These are phyloP conservation scores for Penicillium digitatum DNA, from an alignment of 2,329 filamentous ascomycete genomes.

Conservation along the genomic window DNA sequence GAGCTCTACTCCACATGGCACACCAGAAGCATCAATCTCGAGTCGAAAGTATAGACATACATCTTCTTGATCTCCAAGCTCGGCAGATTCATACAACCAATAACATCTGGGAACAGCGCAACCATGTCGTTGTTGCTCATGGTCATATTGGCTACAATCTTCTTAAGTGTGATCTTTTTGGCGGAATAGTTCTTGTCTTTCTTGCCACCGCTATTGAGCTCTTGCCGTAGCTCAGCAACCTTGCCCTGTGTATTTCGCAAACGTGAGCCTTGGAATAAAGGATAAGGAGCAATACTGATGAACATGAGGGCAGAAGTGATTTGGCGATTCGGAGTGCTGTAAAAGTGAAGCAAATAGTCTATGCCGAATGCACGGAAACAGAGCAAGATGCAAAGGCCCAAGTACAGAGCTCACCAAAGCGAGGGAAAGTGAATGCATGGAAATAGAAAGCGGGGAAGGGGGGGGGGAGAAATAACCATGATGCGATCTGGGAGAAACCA, in stretches of 20 bases:
- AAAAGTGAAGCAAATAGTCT: constrained; percentile 2
- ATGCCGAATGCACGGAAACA: not conserved
- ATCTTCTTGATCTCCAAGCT: constrained; percentile 99
- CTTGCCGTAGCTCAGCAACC: constrained; percentile 91
- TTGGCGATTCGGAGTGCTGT: not conserved
- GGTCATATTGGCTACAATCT: constrained; percentile 99
- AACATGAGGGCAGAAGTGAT: constrained; percentile 25
- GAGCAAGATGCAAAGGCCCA: constrained; percentile 3
- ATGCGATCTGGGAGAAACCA: not conserved
- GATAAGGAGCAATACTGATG: constrained; percentile 28
- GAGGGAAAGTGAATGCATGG: constrained; percentile 10
- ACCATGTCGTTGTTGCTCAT: constrained; percentile 99
- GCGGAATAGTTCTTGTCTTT: constrained; percentile 95
- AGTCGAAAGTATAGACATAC: constrained; percentile 47
- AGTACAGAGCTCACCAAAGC: constrained; percentile 2
- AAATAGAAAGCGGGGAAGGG: constrained; percentile 20
- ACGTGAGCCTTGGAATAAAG: constrained; percentile 30
- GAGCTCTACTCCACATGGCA: not conserved
- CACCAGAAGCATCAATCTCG: not conserved
- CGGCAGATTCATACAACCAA: constrained; percentile 89
- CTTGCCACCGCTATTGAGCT: constrained; percentile 89
- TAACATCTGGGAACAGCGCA: constrained; percentile 89
- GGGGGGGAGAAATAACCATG: constrained; percentile 3
- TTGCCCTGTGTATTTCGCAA: constrained; percentile 71
- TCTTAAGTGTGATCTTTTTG: constrained; percentile 98